phyloP scores from a whole-genome alignment of 345 rosid genomes.

The Gossypium turneri region DNA sequence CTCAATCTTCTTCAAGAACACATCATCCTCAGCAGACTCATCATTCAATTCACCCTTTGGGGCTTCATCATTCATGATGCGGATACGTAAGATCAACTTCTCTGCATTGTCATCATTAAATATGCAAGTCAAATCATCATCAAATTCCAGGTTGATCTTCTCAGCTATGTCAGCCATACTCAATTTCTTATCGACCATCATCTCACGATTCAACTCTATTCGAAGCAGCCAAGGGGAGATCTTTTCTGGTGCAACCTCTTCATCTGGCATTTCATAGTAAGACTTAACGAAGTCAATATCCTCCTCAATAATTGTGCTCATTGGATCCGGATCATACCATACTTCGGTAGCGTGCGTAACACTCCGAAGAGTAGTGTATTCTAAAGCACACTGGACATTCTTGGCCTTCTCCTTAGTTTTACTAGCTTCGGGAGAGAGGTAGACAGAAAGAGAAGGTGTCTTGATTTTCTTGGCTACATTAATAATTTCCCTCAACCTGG shows the following conservation, averaged over 20 bases:
- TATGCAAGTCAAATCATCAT: slow-evolving; percentile 87
- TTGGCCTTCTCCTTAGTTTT: slow-evolving; percentile 90
- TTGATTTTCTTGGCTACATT: slow-evolving; percentile 93
- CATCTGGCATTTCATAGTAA: slow-evolving; percentile 98
- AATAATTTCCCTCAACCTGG: slow-evolving; percentile 90
- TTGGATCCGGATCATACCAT: slow-evolving; percentile 98
- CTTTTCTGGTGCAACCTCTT: slow-evolving; percentile 86
- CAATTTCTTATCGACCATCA: slow-evolving; percentile 97
- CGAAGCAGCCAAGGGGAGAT: slow-evolving; percentile 98
- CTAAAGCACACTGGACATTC: slow-evolving; percentile 93
- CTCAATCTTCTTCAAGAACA: slow-evolving; percentile 90
- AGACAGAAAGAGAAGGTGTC: slow-evolving; percentile 91
- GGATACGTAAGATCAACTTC: slow-evolving; percentile 83
- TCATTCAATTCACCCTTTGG: slow-evolving; percentile 80
- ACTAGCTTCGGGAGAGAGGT: slow-evolving; percentile 64
- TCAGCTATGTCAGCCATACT: slow-evolving; percentile 96
- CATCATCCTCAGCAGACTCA: slow-evolving; percentile 98
- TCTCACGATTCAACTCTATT: slow-evolving; percentile 92
- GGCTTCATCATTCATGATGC: slow-evolving; percentile 94
- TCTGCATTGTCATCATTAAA: slow-evolving; percentile 95
- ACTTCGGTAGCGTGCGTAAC: slow-evolving; percentile 96
- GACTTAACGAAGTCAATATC: slow-evolving; percentile 91
- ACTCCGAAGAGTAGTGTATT: slow-evolving; percentile 93
- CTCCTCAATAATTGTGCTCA: slow-evolving; percentile 85
- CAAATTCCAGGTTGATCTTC: slow-evolving; percentile 91